Percentiles rank a stretch among this genome's conserved stretches.
Conservation (phyloP, 345 rosid species). For the Aquilaria sinensis region DNA sequence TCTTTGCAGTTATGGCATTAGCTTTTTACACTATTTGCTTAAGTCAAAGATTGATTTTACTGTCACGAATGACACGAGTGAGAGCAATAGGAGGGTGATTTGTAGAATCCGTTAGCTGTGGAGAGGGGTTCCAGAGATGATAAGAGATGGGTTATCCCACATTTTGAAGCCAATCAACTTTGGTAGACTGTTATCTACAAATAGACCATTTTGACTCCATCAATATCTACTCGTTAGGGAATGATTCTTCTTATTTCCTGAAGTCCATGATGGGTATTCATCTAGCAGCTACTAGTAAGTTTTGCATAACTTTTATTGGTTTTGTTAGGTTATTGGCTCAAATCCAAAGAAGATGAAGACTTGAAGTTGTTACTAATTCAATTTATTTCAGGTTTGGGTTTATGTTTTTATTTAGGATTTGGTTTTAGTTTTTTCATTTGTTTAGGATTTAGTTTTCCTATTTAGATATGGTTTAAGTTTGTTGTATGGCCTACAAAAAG, state of each 20-base stretch:
- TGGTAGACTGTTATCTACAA: conserved; percentile 60
- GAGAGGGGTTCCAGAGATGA: conserved; percentile 41
- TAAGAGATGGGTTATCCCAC: conserved; percentile 64
- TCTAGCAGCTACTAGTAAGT: conserved; percentile 94
- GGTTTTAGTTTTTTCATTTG: too few relatives aligned
- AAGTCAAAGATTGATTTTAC: conserved; percentile 80
- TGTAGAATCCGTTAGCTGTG: conserved; percentile 40
- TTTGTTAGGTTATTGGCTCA: neutral
- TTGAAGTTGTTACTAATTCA: too few relatives aligned
- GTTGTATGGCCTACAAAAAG: too few relatives aligned
- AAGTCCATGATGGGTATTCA: conserved; percentile 78
- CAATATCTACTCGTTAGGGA: conserved; percentile 90
- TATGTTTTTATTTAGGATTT: too few relatives aligned
- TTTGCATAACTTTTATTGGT: neutral
- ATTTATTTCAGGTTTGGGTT: too few relatives aligned
- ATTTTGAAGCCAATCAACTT: conserved; percentile 59
- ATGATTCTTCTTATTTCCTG: conserved; percentile 58
- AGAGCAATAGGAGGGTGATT: conserved; percentile 45
- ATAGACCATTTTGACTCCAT: conserved; percentile 77
- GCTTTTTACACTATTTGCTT: conserved; percentile 62
- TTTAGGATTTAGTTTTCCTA: too few relatives aligned
- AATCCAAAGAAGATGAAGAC: too few relatives aligned
- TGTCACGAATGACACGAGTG: conserved; percentile 82
- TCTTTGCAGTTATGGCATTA: conserved; percentile 87
- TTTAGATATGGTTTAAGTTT: too few relatives aligned